These are phyloP conservation scores for Trichomonascus vanleenenianus DNA, from an alignment of 805 yeast species.

Conservation along the genomic window DNA sequence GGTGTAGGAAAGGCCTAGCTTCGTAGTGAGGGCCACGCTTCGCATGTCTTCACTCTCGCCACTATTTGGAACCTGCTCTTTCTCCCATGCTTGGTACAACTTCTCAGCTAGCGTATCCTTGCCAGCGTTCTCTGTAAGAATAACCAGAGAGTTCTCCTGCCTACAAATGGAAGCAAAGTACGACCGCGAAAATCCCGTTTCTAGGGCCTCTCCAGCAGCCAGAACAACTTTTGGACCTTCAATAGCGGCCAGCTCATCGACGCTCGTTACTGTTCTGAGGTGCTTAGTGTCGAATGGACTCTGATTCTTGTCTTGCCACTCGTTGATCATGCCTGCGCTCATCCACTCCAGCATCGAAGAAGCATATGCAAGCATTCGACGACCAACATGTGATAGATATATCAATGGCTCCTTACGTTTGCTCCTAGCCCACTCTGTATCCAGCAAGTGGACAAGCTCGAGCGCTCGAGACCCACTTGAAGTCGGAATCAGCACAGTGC, in stretches of 20 bases:
- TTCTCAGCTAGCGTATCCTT: slow-evolving; percentile 41
- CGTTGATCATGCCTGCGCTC: slow-evolving; percentile 76
- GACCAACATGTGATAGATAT: slow-evolving; percentile 69
- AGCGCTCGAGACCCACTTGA: slow-evolving; percentile 73
- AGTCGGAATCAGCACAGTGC: slow-evolving; percentile 77
- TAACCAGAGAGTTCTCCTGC: slow-evolving; percentile 58
- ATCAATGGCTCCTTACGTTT: slow-evolving; percentile 52
- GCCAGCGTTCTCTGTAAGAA: slow-evolving; percentile 63
- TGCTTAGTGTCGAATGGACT: slow-evolving; percentile 73
- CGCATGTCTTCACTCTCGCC: background rate
- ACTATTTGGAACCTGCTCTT: background rate
- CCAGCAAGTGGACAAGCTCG: slow-evolving; percentile 70
- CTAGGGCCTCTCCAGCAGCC: slow-evolving; percentile 60
- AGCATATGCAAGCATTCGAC: slow-evolving; percentile 72
- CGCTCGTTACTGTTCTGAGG: slow-evolving; percentile 50
- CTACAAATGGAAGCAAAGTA: slow-evolving; percentile 42
- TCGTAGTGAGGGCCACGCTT: slow-evolving; percentile 10
- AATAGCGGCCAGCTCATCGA: slow-evolving; percentile 35
- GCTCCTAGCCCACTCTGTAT: slow-evolving; percentile 46
- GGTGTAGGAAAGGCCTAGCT: slow-evolving; percentile 11
- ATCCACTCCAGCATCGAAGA: slow-evolving; percentile 93
- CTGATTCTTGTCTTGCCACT: slow-evolving; percentile 68
- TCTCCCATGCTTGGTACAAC: slow-evolving; percentile 33
- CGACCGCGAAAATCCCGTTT: slow-evolving; percentile 45
- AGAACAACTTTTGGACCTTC: slow-evolving; percentile 63